These are phyloP conservation scores for Graphium sp. DNA, from an alignment of 2,329 filamentous ascomycete genomes.

Conservation along the genomic window DNA sequence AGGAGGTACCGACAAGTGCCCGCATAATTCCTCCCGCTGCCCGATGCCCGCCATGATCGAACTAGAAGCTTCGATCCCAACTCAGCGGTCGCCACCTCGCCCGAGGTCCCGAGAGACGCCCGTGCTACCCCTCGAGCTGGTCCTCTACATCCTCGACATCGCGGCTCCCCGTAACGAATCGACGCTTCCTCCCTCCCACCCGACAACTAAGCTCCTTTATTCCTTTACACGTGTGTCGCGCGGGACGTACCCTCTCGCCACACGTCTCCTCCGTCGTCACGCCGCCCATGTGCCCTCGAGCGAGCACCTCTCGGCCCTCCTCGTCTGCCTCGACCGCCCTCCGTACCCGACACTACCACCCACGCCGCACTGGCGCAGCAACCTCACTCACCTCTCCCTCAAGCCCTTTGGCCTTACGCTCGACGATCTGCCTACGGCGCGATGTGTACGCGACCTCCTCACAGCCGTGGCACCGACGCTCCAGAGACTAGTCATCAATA, in stretches of 20 bases:
- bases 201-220: slow-evolving; percentile 23
- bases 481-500: slow-evolving; percentile 26
- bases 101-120: slow-evolving; percentile 1
- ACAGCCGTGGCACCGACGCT: slow-evolving; percentile 20
- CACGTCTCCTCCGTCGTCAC: slow-evolving; percentile 22
- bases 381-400: slow-evolving; percentile 23
- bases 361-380: too few species aligned
- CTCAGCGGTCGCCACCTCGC: not conserved
- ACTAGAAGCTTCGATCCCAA: too few species aligned
- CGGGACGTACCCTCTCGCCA: slow-evolving; percentile 20
- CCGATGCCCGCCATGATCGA: too few species aligned
- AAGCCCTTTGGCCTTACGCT: slow-evolving; percentile 17
- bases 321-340: slow-evolving; percentile 13
- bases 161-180: slow-evolving; percentile 11
- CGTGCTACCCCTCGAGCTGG: slow-evolving; percentile 15
- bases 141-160: slow-evolving; percentile 17
- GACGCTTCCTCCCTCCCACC: slow-evolving; percentile 19
- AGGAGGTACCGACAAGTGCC: too few species aligned
- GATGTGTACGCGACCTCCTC: slow-evolving; percentile 23
- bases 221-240: slow-evolving; percentile 24
- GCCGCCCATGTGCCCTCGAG: slow-evolving; percentile 26
- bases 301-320: slow-evolving; percentile 14
- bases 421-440: slow-evolving; percentile 20
- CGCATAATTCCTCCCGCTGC: too few species aligned
- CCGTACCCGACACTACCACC: too few species aligned